Evolutionary conservation across 2,329 filamentous ascomycete genomes (phyloP).

Genomic region (Epichloe uncinata): DNA sequence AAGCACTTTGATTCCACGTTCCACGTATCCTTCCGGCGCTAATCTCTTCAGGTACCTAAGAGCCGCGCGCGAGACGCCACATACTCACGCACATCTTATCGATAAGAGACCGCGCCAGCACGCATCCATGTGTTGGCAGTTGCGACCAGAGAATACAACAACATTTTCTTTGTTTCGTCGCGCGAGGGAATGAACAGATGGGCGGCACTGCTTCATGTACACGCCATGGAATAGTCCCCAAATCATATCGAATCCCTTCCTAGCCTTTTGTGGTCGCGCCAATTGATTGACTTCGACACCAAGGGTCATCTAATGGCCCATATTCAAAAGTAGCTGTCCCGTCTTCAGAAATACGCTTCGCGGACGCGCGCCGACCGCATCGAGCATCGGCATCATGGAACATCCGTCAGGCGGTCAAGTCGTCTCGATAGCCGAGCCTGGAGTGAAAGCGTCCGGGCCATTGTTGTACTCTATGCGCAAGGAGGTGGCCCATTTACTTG

Average conservation of each 20-base stretch:
- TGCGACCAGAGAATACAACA: background rate
- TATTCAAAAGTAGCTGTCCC: background rate
- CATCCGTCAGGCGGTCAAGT: slow-evolving; percentile 23
- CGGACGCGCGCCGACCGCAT: background rate
- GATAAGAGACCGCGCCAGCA: background rate
- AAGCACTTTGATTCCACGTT: too few species aligned
- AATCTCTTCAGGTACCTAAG: background rate
- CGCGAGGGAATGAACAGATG: background rate
- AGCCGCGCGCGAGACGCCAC: background rate
- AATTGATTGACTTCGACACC: background rate
- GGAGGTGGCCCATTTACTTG: slow-evolving; percentile 65
- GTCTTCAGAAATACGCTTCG: background rate
- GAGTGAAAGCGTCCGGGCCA: slow-evolving; percentile 49
- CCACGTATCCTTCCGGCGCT: background rate
- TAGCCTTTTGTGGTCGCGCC: background rate
- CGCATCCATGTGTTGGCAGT: background rate
- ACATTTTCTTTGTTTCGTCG: background rate
- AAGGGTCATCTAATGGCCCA: background rate
- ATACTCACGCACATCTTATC: background rate
- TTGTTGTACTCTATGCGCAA: slow-evolving; percentile 49
- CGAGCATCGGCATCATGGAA: slow-evolving; percentile 14
- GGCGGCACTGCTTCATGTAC: background rate
- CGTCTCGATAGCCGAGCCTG: slow-evolving; percentile 44
- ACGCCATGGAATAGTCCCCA: background rate
- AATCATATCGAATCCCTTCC: background rate